Evolutionary conservation across 164 flowering plant genomes (phyloP), one percentile per base, ranked within the genome.

Genomic region (Nymphaea colorata): DNA sequence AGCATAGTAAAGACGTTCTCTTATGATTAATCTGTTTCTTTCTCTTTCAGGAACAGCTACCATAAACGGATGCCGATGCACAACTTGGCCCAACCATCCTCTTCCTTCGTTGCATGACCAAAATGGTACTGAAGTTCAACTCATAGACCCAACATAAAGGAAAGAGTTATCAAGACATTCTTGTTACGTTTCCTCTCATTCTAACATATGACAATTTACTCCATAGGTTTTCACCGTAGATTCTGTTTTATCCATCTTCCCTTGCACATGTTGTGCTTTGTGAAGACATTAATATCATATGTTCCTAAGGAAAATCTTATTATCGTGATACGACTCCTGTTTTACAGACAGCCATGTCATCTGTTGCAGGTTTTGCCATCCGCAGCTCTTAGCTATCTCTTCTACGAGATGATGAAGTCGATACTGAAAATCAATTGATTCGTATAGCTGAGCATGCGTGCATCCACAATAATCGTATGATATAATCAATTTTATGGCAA

Each of bases 91-190:
- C 80, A 4, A 80, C 96, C 3, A 36, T 82, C 64, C 76, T 91
- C 64, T 92, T 87, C 77, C 88, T 89, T 75, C 94, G 98, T 47
- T 92, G 98, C 88, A 82, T 94, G 68, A 92, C 88, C 61, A 71
- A 71, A 72, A 79, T 85, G 96, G 97, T 91, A 25, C 53, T 25
- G 36, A 25, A 25, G 0, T 25, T 25, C 36, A 25, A 25, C 36
- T 25, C 36, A 25, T 25, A 25, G 36, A 25, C 36, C 36, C 1
- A 25, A 25, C 36, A 25, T 25, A 25, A 25, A 25, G 36, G 36
- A 25, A 25, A 25, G 36, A 25, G 36, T 25, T 25, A 25, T 25
- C 36, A 25, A 25, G 36, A 25, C 36, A 25, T 25, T 25, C 36
- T 25, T 25, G 36, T 25, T 25, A 25, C 36, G 36, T 25, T 25